Conservation (phyloP, 441 rosid genomes). For the Adansonia madagascariensis region DNA sequence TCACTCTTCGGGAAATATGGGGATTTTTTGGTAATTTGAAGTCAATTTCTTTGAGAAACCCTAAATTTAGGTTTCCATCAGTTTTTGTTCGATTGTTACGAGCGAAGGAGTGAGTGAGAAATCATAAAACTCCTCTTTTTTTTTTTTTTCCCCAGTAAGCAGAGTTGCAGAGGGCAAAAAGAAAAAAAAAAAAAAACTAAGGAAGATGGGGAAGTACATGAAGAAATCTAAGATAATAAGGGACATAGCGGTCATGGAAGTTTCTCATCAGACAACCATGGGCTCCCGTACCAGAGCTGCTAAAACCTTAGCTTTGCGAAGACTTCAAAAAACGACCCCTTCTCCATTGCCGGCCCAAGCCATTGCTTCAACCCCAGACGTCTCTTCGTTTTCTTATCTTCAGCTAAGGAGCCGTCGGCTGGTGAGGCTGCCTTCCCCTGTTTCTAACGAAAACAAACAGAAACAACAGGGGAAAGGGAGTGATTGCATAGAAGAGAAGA, state of each 20-base stretch:
- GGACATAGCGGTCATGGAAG: constrained; percentile 43
- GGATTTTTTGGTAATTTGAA: no score
- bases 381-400: constrained; percentile 50
- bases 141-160: no score
- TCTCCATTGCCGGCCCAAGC: constrained; percentile 19
- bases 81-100: no score
- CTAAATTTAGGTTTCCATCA: no score
- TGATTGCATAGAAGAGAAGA: not conserved
- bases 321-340: constrained; percentile 41
- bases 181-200: no score
- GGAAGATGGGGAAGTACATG: constrained; percentile 32
- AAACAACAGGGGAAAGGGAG: constrained; percentile 2
- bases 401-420: constrained; percentile 73
- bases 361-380: constrained; percentile 28
- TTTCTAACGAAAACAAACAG: constrained; percentile 23
- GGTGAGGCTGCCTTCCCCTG: constrained; percentile 38
- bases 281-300: constrained; percentile 68
- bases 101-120: no score
- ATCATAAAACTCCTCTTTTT: no score
- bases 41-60: no score
- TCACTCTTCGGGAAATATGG: no score
- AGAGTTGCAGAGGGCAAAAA: no score
- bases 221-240: constrained; percentile 53
- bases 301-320: constrained; percentile 60
- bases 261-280: constrained; percentile 39